Conservation (phyloP, 2,329 filamentous ascomycete species). For the Monilinia fructicola region DNA sequence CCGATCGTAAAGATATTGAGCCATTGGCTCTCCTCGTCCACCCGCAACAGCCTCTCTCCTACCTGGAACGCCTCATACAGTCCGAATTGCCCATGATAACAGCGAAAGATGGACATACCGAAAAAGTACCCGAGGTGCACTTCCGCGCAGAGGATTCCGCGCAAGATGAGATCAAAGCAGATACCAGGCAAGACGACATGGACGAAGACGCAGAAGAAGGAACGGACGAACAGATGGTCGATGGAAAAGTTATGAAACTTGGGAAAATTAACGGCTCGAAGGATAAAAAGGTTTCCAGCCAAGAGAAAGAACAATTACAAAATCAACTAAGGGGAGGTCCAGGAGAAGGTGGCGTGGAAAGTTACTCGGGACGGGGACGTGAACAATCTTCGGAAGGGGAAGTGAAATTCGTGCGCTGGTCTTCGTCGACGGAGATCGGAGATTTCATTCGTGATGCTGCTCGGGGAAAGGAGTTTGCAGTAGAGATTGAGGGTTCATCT, state of each 20-base stretch:
- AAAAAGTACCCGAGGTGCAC: slow-evolving; percentile 70
- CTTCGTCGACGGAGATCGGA: slow-evolving; percentile 82
- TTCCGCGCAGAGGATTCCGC: slow-evolving; percentile 79
- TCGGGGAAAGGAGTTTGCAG: slow-evolving; percentile 77
- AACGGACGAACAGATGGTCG: slow-evolving; percentile 51
- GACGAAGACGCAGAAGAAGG: slow-evolving; percentile 42
- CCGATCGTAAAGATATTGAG: slow-evolving; percentile 69
- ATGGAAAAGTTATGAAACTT: slow-evolving; percentile 45
- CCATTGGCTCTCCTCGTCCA: slow-evolving; percentile 83
- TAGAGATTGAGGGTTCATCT: slow-evolving; percentile 72
- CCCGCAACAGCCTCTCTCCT: slow-evolving; percentile 86
- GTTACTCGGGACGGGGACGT: slow-evolving; percentile 68
- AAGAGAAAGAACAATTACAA: slow-evolving; percentile 46
- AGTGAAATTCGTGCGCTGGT: slow-evolving; percentile 80
- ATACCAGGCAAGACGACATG: slow-evolving; percentile 41
- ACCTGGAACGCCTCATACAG: slow-evolving; percentile 85
- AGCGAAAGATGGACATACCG: slow-evolving; percentile 56
- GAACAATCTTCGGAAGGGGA: slow-evolving; percentile 28
- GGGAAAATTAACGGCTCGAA: slow-evolving; percentile 38
- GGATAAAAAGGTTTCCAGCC: slow-evolving; percentile 26
- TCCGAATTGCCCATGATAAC: slow-evolving; percentile 71
- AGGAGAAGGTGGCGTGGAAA: slow-evolving; percentile 62
- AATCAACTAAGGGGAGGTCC: slow-evolving; percentile 47
- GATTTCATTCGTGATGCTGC: slow-evolving; percentile 93
- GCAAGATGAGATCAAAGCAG: slow-evolving; percentile 52